Base-by-base conservation (phyloP, 2,329 filamentous ascomycete genomes). In the Penicillium sp. region DNA sequence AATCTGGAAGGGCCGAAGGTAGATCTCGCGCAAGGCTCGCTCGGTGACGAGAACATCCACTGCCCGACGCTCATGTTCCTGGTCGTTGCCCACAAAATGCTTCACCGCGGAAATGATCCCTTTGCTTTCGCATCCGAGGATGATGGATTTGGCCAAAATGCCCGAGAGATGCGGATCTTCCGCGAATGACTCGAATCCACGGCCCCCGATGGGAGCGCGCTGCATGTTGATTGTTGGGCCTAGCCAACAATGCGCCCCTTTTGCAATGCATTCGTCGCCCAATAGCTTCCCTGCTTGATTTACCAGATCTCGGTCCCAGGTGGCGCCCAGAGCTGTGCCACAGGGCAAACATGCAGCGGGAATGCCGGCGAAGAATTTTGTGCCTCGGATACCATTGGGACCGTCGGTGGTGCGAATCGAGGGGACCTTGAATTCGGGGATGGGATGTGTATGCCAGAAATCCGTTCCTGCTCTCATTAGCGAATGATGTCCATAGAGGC, bases 81-180 rank as follows among this genome's bases (percentile, higher is more conserved):
- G 62, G 42, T 69, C 67, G 42, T 69, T 69, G 28, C 60, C 59
- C 13, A 69, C 65, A 29, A 64, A 68, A 44, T 69, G 87, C 72
- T 91, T 91, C 57, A 89, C 83, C 0, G 86, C 86, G 13, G 87
- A 85, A 9, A 82, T 80, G 31, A 90, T 76, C 1, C 84, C 82
- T 45, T 80, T 82, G 22, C 82, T 81, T 62, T 91, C 86, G 42
- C 85, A 73, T 8, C 86, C 86, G 16, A 78, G 80, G 60, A 88
- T 83, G 22, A 56, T 54, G 1, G 44, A 46, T 10, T 45, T 50
- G 7, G 62, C 60, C 28, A 63, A 13, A 16, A 31, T 53, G 2
- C 61, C 60, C 12, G 58, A 54, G 8, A 63, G 54, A 48, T 60
- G 44, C 8, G 60, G 59, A 38, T 64, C 63, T 53, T 64, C 62